A percentile compares a stretch with the other conserved stretches of the same genome.
These are phyloP conservation scores for Malus hybrid DNA, from an alignment of 331 rosid species.

Conservation along the genomic window DNA sequence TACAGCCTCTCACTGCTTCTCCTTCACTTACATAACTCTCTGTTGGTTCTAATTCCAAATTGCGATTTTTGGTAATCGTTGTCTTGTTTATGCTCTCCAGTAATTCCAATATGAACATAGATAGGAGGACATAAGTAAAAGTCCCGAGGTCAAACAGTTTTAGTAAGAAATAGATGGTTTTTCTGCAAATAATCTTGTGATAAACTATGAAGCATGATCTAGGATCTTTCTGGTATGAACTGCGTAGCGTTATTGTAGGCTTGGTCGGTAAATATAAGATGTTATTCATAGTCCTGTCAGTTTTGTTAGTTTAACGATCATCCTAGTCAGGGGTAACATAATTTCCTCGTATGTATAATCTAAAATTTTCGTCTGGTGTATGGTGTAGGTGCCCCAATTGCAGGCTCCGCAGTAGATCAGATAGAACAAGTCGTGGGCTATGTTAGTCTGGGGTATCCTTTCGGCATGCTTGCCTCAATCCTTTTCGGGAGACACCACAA, in stretches of 20 bases:
- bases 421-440: constrained; percentile 75
- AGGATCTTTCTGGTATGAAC: neutral
- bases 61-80: neutral
- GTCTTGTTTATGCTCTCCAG: neutral
- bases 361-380: neutral
- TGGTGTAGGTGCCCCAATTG: constrained; percentile 76
- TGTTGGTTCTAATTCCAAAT: neutral
- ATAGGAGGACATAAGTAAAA: neutral
- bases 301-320: neutral
- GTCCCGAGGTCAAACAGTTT: neutral
- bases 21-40: neutral
- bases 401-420: constrained; percentile 89
- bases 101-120: neutral
- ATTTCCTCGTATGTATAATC: neutral
- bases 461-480: constrained; percentile 73
- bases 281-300: neutral
- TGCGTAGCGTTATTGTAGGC: neutral
- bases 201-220: neutral
- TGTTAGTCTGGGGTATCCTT: constrained; percentile 89
- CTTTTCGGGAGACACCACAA: constrained; percentile 45
- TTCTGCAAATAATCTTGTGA: neutral
- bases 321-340: neutral
- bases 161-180: neutral
- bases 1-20: neutral
- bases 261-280: neutral